phyloP scores from a whole-genome alignment of 1,139 yeast species.

The Entelexis paramagnoliae region DNA sequence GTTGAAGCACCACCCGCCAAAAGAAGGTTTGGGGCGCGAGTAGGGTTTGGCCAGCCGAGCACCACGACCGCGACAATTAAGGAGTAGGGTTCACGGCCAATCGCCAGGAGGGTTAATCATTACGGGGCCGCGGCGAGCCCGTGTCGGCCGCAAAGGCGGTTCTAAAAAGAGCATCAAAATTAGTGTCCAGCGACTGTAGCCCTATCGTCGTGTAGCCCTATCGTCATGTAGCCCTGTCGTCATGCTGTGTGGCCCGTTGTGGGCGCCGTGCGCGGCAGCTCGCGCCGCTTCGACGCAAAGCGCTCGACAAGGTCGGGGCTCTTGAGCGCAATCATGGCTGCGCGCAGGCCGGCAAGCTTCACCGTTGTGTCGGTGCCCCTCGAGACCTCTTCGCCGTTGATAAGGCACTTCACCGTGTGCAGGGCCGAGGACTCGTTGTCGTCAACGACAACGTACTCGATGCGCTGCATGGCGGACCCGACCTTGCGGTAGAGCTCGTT shows the following conservation, averaged over 20 bases:
- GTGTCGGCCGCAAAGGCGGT: neutral
- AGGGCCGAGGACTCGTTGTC: slow-evolving; percentile 21
- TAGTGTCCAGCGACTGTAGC: too few species aligned
- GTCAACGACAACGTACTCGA: slow-evolving; percentile 42
- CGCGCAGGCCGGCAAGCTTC: slow-evolving; percentile 61
- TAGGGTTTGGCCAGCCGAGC: neutral
- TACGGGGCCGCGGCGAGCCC: too few species aligned
- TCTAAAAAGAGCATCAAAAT: too few species aligned
- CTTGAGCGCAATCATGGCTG: slow-evolving; percentile 62
- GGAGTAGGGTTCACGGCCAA: neutral
- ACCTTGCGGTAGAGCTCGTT: slow-evolving; percentile 65
- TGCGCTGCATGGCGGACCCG: slow-evolving; percentile 61
- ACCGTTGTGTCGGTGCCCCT: slow-evolving; percentile 48
- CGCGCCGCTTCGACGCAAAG: slow-evolving; percentile 49
- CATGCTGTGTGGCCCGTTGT: slow-evolving; percentile 9
- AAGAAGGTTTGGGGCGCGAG: too few species aligned
- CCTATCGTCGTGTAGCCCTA: too few species aligned
- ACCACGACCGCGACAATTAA: neutral
- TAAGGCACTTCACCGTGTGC: slow-evolving; percentile 57
- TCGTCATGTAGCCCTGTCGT: too few species aligned
- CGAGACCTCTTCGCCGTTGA: slow-evolving; percentile 46
- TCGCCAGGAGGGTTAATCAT: too few species aligned
- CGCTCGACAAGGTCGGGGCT: slow-evolving; percentile 53
- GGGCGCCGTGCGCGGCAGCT: slow-evolving; percentile 40
- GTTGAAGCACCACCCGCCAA: neutral